Evolutionary conservation across 768 basidiomycete species (phyloP).

Genomic region (Nidularia sp.): DNA sequence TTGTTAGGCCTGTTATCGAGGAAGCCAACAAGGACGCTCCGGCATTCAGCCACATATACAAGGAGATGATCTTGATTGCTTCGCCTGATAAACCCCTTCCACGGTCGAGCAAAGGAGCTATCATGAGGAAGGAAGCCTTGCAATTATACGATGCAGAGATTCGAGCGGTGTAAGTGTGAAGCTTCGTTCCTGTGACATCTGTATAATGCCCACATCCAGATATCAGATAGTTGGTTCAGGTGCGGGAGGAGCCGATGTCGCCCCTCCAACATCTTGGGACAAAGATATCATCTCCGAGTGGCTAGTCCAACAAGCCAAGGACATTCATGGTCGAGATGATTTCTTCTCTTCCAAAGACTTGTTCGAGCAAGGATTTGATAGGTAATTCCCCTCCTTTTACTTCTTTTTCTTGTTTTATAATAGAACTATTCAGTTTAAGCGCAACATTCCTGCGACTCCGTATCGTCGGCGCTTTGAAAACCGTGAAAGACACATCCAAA

Average conservation of each 20-base stretch:
- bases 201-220: not conserved
- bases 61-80: slow-evolving; percentile 48
- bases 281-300: slow-evolving; percentile 5
- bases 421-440: slow-evolving; percentile 10
- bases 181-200: too few species aligned
- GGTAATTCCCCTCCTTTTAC: slow-evolving; percentile 4
- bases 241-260: slow-evolving; percentile 1
- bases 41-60: slow-evolving; percentile 37
- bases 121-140: slow-evolving; percentile 27
- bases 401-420: not conserved
- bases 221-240: slow-evolving; percentile 3
- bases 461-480: slow-evolving; percentile 27
- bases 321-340: slow-evolving; percentile 18
- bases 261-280: slow-evolving; percentile 3
- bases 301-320: slow-evolving; percentile 12
- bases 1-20: slow-evolving; percentile 29
- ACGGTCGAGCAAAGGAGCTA: slow-evolving; percentile 32
- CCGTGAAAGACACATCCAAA: slow-evolving; percentile 5
- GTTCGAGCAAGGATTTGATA: slow-evolving; percentile 25
- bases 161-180: slow-evolving; percentile 21
- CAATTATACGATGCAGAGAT: slow-evolving; percentile 33
- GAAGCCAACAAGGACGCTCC: slow-evolving; percentile 37
- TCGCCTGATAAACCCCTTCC: slow-evolving; percentile 30
- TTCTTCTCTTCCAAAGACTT: slow-evolving; percentile 12
- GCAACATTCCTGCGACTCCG: slow-evolving; percentile 25